Conservation (phyloP, 75 land plant species). For the Picea glauca region DNA sequence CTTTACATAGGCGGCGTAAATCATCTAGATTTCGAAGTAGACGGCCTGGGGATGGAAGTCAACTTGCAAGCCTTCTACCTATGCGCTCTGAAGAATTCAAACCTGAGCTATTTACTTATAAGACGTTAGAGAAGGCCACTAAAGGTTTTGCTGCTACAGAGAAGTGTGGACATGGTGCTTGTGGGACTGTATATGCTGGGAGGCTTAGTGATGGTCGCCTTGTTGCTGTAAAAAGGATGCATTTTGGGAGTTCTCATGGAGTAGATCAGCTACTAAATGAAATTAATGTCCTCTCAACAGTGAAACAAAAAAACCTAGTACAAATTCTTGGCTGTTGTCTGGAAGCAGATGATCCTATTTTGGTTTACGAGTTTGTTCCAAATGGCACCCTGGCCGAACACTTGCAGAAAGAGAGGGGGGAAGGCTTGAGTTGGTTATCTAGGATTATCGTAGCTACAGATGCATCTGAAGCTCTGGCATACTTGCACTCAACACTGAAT, state of each 20-base stretch:
- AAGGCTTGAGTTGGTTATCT: conserved; percentile 13
- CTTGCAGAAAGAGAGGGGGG: neutral
- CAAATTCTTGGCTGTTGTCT: conserved; percentile 26
- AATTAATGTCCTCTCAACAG: conserved; percentile 17
- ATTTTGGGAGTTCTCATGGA: neutral
- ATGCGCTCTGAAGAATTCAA: neutral
- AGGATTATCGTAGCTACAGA: conserved; percentile 15
- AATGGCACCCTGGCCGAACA: conserved; percentile 26
- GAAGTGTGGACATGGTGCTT: conserved; percentile 23
- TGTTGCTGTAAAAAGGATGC: conserved; percentile 24
- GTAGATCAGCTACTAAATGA: conserved; percentile 23
- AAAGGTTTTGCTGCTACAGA: conserved; percentile 15
- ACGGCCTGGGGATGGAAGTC: neutral
- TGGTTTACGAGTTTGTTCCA: conserved; percentile 30
- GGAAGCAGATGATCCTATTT: conserved; percentile 19
- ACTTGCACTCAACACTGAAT: conserved; percentile 13
- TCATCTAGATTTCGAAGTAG: too few species aligned
- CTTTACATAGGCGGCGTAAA: neutral
- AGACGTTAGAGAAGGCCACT: conserved; percentile 20
- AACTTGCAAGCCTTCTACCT: neutral
- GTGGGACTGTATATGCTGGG: conserved; percentile 22
- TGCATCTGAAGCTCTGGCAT: conserved; percentile 17
- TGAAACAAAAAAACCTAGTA: conserved; percentile 25
- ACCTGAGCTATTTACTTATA: conserved; percentile 17
- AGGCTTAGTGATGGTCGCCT: conserved; percentile 17